phyloP scores from a whole-genome alignment of 352 stramenopile species.

The Phytophthora europaea region DNA sequence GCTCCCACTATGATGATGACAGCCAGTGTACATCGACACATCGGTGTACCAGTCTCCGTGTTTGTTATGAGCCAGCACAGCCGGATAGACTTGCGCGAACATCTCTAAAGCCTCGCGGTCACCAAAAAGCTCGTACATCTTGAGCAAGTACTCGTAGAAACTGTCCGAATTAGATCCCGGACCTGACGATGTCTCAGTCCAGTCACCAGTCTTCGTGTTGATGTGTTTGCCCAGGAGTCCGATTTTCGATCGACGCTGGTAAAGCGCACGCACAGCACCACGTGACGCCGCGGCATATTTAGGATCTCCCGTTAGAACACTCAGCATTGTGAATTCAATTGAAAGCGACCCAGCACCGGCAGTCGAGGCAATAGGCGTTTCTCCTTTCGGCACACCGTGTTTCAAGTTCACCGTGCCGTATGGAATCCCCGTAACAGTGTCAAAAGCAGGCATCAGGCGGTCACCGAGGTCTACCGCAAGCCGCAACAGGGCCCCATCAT shows the following conservation, averaged over 20 bases:
- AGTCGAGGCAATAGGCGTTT: conserved; percentile 97
- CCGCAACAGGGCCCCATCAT: conserved; percentile 93
- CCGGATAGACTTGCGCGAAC: conserved; percentile 81
- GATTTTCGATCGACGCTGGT: conserved; percentile 72
- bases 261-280: conserved; percentile 82
- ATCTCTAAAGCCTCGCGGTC: conserved; percentile 95
- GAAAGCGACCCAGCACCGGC: conserved; percentile 96
- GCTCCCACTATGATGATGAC: conserved; percentile 45
- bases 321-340: conserved; percentile 98
- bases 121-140: conserved; percentile 97
- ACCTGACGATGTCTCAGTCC: conserved; percentile 83
- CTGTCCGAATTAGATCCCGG: conserved; percentile 96
- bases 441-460: conserved; percentile 96
- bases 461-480: conserved; percentile 97
- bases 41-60: conserved; percentile 90
- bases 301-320: conserved; percentile 74
- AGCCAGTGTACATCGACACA: conserved; percentile 87
- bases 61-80: conserved; percentile 75
- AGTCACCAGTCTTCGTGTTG: conserved; percentile 90
- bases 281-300: conserved; percentile 77
- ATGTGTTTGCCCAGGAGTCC: conserved; percentile 98
- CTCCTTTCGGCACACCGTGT: conserved; percentile 86
- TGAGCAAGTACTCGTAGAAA: conserved; percentile 99
- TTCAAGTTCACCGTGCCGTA: conserved; percentile 98
- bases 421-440: conserved; percentile 96